These are phyloP conservation scores for Fragaria iinumae DNA, from an alignment of 306 rosid genomes.

Conservation along the genomic window DNA sequence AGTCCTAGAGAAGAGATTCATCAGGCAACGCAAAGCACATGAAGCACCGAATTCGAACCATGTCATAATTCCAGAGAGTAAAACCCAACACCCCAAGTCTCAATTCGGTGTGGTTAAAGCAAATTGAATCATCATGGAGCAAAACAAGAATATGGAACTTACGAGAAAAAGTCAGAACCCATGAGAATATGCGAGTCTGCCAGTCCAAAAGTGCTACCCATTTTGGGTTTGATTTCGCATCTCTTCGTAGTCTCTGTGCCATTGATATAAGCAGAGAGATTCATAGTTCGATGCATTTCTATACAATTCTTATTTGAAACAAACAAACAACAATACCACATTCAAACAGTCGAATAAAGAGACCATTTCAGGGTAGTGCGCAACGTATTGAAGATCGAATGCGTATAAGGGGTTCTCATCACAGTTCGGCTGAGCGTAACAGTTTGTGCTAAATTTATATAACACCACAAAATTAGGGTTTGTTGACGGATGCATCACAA, in stretches of 20 bases:
- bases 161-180: not conserved
- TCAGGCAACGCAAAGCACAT: slow-evolving; percentile 32
- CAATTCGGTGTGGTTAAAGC: slow-evolving; percentile 82
- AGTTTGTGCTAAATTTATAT: too few species aligned
- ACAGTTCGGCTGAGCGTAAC: too few species aligned
- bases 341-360: too few species aligned
- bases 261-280: slow-evolving; percentile 34
- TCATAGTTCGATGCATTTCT: slow-evolving; percentile 37
- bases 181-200: slow-evolving; percentile 31
- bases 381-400: too few species aligned
- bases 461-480: too few species aligned
- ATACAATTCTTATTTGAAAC: not conserved
- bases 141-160: not conserved
- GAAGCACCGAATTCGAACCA: slow-evolving; percentile 2
- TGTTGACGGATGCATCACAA: too few species aligned
- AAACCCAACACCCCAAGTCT: slow-evolving; percentile 18
- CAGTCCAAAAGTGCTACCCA: slow-evolving; percentile 55
- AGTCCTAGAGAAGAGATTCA: slow-evolving; percentile 37
- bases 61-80: slow-evolving; percentile 6
- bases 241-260: slow-evolving; percentile 42
- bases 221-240: slow-evolving; percentile 42
- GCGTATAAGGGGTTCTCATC: too few species aligned
- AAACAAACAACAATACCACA: not conserved
- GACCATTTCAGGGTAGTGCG: too few species aligned
- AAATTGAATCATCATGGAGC: slow-evolving; percentile 72